Base-by-base conservation (phyloP, 208 protist genomes). In the Trypanosoma melophagium region DNA sequence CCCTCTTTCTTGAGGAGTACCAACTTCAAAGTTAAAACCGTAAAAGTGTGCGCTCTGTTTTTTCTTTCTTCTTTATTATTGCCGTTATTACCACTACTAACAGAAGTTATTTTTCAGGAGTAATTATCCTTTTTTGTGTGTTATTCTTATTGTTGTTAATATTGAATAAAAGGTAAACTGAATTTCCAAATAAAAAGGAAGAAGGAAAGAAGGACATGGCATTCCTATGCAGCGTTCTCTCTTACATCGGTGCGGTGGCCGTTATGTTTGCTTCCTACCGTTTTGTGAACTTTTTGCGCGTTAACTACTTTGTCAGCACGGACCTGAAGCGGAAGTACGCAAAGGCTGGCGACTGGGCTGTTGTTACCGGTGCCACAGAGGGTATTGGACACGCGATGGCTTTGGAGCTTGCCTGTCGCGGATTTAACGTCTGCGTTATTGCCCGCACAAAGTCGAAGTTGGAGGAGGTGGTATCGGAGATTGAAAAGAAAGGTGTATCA, bases 311-410 rank as follows among this genome's bases (percentile, higher is more conserved):
- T 19, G n/a, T 9, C 16, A 77, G 80, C 5, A 66, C 65, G 44
- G 76, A 92, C 69, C 76, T 93, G 62, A 89, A 87, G 74, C 77
- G 79, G 54, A 79, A 76, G 47, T 91, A 93, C 74, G 75, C 60
- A 49, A 83, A 80, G 64, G 84, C 86, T 17, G 90, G 90, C 31
- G 81, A 86, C 50, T 97, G 89, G 87, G 90, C 87, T 17, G 90
- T 98, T 42, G 92, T 98, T 17, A 98, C 96, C 25, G 96, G 96
- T 41, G 94, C 94, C 8, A 95, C 92, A 38, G 95, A 97, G 81
- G 97, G 97, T 54, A 98, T 98, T 61, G 96, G 96, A 24, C 80
- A 83, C 60, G 96, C 89, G 9, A 94, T 97, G 81, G 68, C 90
- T 22, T 38, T 96, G 19, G 90, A 97, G 64, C 85, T 98, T 12